Percentiles rank a stretch among this genome's conserved stretches.
Evolutionary conservation across 2,329 filamentous ascomycete genomes (phyloP).

Genomic region (Gnomoniopsis sp.): DNA sequence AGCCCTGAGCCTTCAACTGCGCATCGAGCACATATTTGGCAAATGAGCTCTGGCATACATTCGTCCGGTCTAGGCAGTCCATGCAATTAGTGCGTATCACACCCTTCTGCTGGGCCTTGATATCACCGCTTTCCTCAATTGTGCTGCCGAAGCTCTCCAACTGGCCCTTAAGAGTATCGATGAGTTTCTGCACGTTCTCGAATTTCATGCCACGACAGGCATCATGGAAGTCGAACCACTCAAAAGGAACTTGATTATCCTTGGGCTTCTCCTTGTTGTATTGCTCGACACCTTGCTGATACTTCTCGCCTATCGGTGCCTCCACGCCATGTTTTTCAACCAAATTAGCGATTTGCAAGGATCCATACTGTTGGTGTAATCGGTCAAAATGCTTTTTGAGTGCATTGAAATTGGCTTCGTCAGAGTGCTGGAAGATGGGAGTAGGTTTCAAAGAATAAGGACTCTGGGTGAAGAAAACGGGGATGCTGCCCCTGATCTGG

Average conservation of each 20-base stretch:
- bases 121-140: constrained; percentile 44
- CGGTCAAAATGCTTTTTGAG: constrained; percentile 76
- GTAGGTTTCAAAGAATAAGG: constrained; percentile 90
- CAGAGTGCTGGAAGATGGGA: constrained; percentile 77
- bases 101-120: constrained; percentile 59
- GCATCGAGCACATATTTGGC: constrained; percentile 77
- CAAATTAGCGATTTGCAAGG: constrained; percentile 74
- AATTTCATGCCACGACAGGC: constrained; percentile 97
- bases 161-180: constrained; percentile 66
- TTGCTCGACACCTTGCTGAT: constrained; percentile 62
- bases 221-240: constrained; percentile 97
- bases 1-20: constrained; percentile 73
- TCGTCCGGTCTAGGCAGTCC: constrained; percentile 95
- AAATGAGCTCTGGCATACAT: constrained; percentile 91
- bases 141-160: constrained; percentile 72
- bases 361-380: constrained; percentile 67
- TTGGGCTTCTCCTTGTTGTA: constrained; percentile 63
- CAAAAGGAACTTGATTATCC: constrained; percentile 58
- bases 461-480: constrained; percentile 90
- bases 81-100: constrained; percentile 96
- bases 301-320: constrained; percentile 72
- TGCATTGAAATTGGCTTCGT: constrained; percentile 72
- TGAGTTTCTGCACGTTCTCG: constrained; percentile 81
- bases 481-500: constrained; percentile 87
- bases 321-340: constrained; percentile 89